phyloP scores from a whole-genome alignment of 257 asterid species.

The Petunia secreta region DNA sequence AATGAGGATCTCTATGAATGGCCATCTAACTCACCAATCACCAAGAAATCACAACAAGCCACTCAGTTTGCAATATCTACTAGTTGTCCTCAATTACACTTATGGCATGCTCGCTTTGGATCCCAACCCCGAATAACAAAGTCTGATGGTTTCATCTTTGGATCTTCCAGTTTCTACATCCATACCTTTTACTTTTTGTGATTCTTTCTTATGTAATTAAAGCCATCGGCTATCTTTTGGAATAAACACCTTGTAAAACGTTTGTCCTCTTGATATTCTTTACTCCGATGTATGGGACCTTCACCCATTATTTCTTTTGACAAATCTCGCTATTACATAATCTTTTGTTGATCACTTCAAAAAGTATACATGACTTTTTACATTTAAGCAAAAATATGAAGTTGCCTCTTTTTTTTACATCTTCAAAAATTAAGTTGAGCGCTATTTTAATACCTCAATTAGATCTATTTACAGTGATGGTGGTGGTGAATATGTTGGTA shows the following conservation, averaged over 20 bases:
- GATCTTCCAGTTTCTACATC: background rate
- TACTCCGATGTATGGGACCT: slow-evolving; percentile 12
- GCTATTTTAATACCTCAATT: background rate
- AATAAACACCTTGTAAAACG: background rate
- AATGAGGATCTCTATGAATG: background rate
- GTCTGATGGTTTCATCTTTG: background rate
- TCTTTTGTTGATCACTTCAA: slow-evolving; percentile 17
- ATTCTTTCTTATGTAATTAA: slow-evolving; percentile 13
- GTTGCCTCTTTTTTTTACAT: background rate
- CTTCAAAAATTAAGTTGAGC: background rate
- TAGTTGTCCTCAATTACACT: background rate
- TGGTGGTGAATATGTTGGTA: background rate
- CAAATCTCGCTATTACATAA: background rate
- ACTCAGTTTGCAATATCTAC: background rate
- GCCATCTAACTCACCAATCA: background rate
- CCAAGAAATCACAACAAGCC: no score
- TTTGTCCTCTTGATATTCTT: background rate
- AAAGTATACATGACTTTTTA: background rate
- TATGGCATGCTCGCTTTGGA: slow-evolving; percentile 20
- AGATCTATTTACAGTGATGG: background rate
- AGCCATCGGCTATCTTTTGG: slow-evolving; percentile 6
- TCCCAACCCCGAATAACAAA: background rate
- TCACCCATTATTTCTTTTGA: background rate
- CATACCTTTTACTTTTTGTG: background rate
- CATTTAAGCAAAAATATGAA: background rate